These are phyloP conservation scores for Tulasnella sp. DNA, from an alignment of 768 basidiomycete genomes.

Conservation along the genomic window DNA sequence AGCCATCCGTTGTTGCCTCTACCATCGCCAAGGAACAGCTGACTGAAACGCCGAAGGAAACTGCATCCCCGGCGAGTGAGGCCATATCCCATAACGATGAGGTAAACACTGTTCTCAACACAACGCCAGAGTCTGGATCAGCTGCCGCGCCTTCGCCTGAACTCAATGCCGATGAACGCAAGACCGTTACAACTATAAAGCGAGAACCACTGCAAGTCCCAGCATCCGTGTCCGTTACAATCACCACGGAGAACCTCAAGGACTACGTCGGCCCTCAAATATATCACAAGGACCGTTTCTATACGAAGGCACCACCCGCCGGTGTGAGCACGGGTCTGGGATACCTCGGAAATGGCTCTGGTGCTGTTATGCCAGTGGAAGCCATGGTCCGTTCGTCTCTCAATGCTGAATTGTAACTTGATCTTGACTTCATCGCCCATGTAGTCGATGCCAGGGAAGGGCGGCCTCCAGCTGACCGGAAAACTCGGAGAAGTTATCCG, in stretches of 20 bases:
- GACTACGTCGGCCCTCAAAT: slow-evolving; percentile 95
- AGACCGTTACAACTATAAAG: slow-evolving; percentile 59
- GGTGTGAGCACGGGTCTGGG: slow-evolving; percentile 94
- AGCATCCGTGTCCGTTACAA: slow-evolving; percentile 59
- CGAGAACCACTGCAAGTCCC: slow-evolving; percentile 78
- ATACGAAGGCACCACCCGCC: slow-evolving; percentile 63
- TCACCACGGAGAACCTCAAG: slow-evolving; percentile 80
- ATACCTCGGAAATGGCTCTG: slow-evolving; percentile 91
- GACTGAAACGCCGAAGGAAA: slow-evolving; percentile 11
- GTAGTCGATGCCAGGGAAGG: slow-evolving; percentile 97
- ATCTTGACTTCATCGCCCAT: neutral
- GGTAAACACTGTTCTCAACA: slow-evolving; percentile 35
- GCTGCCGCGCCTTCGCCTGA: slow-evolving; percentile 15
- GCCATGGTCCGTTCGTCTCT: slow-evolving; percentile 53
- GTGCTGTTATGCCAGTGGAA: slow-evolving; percentile 95
- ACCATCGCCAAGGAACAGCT: slow-evolving; percentile 11
- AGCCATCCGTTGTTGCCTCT: slow-evolving; percentile 33
- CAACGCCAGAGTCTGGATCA: slow-evolving; percentile 35
- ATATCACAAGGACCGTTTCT: slow-evolving; percentile 92
- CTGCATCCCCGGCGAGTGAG: neutral
- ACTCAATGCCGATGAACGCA: slow-evolving; percentile 30
- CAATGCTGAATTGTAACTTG: slow-evolving; percentile 8
- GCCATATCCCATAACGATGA: slow-evolving; percentile 13
- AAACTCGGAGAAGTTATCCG: slow-evolving; percentile 97
- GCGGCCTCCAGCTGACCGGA: slow-evolving; percentile 81